phyloP scores from a whole-genome alignment of 2,329 filamentous ascomycete species.

The Nemania diffusa region DNA sequence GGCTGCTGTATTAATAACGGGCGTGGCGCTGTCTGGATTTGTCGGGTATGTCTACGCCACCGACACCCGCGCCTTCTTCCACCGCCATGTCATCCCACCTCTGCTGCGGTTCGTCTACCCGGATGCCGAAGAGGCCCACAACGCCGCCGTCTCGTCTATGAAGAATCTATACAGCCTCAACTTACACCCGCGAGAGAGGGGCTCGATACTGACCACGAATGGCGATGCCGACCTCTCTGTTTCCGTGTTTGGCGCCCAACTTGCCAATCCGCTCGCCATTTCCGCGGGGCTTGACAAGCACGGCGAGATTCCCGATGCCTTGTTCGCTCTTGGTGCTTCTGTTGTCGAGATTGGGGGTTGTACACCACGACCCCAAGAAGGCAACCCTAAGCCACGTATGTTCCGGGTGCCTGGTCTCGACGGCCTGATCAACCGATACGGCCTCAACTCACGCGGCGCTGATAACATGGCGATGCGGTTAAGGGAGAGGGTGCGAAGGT shows the following conservation, averaged over 20 bases:
- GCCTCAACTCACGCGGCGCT: slow-evolving; percentile 90
- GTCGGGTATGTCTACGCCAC: slow-evolving; percentile 75
- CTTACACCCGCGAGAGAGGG: slow-evolving; percentile 85
- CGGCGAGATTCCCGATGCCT: slow-evolving; percentile 83
- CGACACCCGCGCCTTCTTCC: slow-evolving; percentile 76
- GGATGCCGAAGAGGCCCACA: slow-evolving; percentile 93
- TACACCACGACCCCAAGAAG: slow-evolving; percentile 86
- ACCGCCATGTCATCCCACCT: slow-evolving; percentile 74
- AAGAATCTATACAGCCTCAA: slow-evolving; percentile 78
- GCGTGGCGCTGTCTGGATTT: slow-evolving; percentile 55
- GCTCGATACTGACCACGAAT: slow-evolving; percentile 49
- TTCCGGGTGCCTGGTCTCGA: slow-evolving; percentile 87
- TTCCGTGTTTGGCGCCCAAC: slow-evolving; percentile 76
- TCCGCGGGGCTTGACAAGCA: slow-evolving; percentile 97
- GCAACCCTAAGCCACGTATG: slow-evolving; percentile 87
- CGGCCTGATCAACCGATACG: slow-evolving; percentile 94
- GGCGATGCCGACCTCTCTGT: slow-evolving; percentile 53
- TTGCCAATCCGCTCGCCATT: slow-evolving; percentile 90
- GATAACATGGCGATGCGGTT: slow-evolving; percentile 85
- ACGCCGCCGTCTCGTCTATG: slow-evolving; percentile 76
- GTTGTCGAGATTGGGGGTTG: slow-evolving; percentile 93
- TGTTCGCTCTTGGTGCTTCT: slow-evolving; percentile 85
- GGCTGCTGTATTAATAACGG: slow-evolving; percentile 54
- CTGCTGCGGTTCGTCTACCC: slow-evolving; percentile 72
- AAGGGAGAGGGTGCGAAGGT: slow-evolving; percentile 79